phyloP scores from a whole-genome alignment of 192 early-diverging fungal genomes.

The Backusella liffmaniae region DNA sequence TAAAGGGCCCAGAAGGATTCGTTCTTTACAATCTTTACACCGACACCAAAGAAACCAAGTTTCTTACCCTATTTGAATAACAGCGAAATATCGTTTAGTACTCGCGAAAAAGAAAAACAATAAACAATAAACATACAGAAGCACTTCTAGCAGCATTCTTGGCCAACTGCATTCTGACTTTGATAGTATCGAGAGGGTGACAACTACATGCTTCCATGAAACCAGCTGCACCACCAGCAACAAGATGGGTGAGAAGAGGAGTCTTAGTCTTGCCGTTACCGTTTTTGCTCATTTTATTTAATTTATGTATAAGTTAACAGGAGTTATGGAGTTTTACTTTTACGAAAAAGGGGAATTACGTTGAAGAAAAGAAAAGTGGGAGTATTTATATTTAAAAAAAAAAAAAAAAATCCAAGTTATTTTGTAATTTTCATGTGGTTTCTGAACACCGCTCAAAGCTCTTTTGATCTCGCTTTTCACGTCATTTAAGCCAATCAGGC shows the following conservation, averaged over 20 bases:
- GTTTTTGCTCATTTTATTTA: conserved; percentile 28
- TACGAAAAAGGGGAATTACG: conserved; percentile 17
- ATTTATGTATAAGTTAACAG: not conserved
- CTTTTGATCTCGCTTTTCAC: not conserved
- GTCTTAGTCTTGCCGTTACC: conserved; percentile 18
- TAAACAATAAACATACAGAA: conserved; percentile 42
- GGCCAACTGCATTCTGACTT: conserved; percentile 94
- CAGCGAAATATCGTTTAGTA: not conserved
- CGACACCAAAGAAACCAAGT: conserved; percentile 80
- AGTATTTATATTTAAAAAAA: conserved; percentile 4
- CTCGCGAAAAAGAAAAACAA: not conserved
- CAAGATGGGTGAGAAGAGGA: conserved; percentile 62
- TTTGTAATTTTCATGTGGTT: conserved; percentile 20
- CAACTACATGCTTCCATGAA: conserved; percentile 87
- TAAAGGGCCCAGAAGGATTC: conserved; percentile 91
- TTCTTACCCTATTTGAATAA: conserved; percentile 34
- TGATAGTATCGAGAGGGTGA: conserved; percentile 96
- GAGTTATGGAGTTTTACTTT: not conserved
- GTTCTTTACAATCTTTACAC: conserved; percentile 76
- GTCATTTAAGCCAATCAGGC: conserved; percentile 15
- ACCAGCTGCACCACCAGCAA: conserved; percentile 91
- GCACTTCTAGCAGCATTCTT: conserved; percentile 59
- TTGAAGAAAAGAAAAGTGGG: not conserved
- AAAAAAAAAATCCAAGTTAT: conserved; percentile 17
- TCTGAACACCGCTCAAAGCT: conserved; percentile 13